These are phyloP conservation scores for Peltaster fructicola DNA, from an alignment of 2,329 filamentous ascomycete species.

Conservation along the genomic window DNA sequence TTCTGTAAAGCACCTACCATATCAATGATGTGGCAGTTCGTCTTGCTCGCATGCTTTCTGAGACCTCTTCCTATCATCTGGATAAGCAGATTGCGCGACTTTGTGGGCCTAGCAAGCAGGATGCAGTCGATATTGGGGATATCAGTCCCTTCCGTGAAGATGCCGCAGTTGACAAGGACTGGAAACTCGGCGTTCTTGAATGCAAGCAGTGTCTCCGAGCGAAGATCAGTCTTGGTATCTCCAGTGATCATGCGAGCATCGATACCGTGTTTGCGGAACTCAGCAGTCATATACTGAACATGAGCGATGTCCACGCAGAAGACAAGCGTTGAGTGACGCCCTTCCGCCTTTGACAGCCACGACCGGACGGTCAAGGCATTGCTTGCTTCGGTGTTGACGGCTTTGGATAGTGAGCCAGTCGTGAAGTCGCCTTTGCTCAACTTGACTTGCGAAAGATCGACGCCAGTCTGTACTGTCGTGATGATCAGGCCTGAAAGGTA, in stretches of 20 bases:
- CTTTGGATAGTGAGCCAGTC: constrained; percentile 55
- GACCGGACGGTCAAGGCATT: constrained; percentile 75
- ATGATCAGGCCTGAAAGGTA: constrained; percentile 89
- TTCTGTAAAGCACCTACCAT: constrained; percentile 75
- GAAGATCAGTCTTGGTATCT: constrained; percentile 51
- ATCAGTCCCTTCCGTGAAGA: constrained; percentile 95
- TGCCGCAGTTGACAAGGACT: constrained; percentile 82
- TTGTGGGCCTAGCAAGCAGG: constrained; percentile 69
- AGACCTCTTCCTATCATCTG: constrained; percentile 97
- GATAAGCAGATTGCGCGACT: constrained; percentile 79
- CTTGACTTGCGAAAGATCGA: constrained; percentile 49
- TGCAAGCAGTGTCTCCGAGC: constrained; percentile 51
- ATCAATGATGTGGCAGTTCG: constrained; percentile 87
- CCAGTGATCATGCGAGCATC: constrained; percentile 80
- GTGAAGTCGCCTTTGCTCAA: constrained; percentile 68
- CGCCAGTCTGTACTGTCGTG: constrained; percentile 73
- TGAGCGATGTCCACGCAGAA: constrained; percentile 89
- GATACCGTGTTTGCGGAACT: constrained; percentile 59
- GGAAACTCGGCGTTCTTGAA: constrained; percentile 67
- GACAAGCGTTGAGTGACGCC: constrained; percentile 68
- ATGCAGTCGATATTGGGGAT: constrained; percentile 96
- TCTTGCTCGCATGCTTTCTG: constrained; percentile 62
- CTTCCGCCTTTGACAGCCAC: constrained; percentile 62
- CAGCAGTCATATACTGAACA: constrained; percentile 53
- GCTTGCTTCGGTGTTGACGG: constrained; percentile 62